Evolutionary conservation across 768 basidiomycete genomes (phyloP), one percentile per base, ranked within the genome.

Genomic region (Lepiota brunneoincarnata): DNA sequence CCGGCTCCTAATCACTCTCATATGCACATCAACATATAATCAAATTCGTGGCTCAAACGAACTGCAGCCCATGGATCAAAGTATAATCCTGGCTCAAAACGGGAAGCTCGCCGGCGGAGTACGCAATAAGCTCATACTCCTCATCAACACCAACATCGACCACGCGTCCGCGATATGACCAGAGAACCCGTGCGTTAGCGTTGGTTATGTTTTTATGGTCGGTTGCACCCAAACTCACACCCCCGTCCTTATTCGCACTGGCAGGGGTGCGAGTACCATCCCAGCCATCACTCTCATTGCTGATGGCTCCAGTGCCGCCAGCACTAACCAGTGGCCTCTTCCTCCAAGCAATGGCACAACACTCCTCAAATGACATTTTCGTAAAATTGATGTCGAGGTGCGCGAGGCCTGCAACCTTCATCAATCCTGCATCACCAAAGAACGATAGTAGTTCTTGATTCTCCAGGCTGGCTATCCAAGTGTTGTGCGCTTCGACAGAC

Each of bases 351-450:
- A 54, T 31, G 4, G 36, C 43, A 38, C 18, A 14, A 31, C 52
- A 54, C 37, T 54, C 44, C 37, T 54, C 44, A 21, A 54, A 54
- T 28, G 43, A 24, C 26, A 75, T 60, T n/a, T 59, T 52, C 3
- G 57, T 58, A 55, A 77, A 77, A 51, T 76, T 67, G 31, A 78
- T 60, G 39, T 62, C 69, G 6, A 77, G 45, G 52, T 78, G 78
- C n/a, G 68, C 67, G 48, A 80, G 68, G 40, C 63, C 64, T 34
- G 59, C 63, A 11, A 77, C 63, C 10, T 67, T 61, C 18, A 75
- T 18, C 18, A 70, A 60, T 4, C 66, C 60, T 42, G 21, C 37
- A 39, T 54, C 52, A 12, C 57, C 59, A 17, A 74, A 64, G 17
- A 64, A 49, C 44, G 51, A 49, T 37, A 77, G 56, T 20, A 79